Percentiles rank a stretch among this genome's conserved stretches.
These are phyloP conservation scores for Phytophthora citrophthora DNA, from an alignment of 352 stramenopile species.

Conservation along the genomic window DNA sequence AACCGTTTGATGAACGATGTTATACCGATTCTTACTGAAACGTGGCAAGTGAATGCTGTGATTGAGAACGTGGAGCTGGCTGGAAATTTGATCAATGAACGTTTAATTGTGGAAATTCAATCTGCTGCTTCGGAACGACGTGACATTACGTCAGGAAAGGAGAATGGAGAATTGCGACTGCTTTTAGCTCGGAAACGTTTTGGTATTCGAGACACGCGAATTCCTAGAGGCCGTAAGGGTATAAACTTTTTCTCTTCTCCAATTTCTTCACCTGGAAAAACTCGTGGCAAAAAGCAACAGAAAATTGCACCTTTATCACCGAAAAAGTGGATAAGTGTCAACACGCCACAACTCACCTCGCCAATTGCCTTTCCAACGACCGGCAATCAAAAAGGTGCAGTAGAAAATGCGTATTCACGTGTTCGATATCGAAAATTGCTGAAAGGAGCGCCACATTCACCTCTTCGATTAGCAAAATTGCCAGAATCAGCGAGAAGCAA, in stretches of 20 bases:
- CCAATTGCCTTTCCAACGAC: conserved; percentile 17
- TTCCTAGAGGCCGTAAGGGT: conserved; percentile 7
- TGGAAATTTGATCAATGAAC: conserved; percentile 63
- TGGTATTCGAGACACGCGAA: conserved; percentile 3
- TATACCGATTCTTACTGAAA: conserved; percentile 29
- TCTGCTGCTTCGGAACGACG: conserved; percentile 37
- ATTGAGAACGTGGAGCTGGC: conserved; percentile 53
- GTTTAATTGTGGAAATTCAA: conserved; percentile 41
- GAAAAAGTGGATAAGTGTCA: conserved; percentile 55
- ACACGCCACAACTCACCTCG: conserved; percentile 21
- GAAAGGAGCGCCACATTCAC: conserved; percentile 1
- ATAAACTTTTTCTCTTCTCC: conserved; percentile 10
- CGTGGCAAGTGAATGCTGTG: conserved; percentile 50
- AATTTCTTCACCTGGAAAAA: conserved; percentile 7
- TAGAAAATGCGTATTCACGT: conserved; percentile 11
- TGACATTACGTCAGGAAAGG: conserved; percentile 9
- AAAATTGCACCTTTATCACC: conserved; percentile 43
- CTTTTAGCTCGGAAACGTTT: conserved; percentile 58
- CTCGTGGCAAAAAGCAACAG: conserved; percentile 12
- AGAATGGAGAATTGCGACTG: conserved; percentile 50
- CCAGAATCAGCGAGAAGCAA: conserved; percentile 1
- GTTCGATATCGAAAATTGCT: conserved; percentile 16
- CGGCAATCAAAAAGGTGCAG: conserved; percentile 2
- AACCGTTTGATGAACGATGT: conserved; percentile 70
- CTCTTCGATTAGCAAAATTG: conserved; percentile 1